A percentile compares a stretch with the other conserved stretches of the same genome.
These are phyloP conservation scores for Colletotrichum neosansevieriae DNA, from an alignment of 2,329 filamentous ascomycete species.

Conservation along the genomic window DNA sequence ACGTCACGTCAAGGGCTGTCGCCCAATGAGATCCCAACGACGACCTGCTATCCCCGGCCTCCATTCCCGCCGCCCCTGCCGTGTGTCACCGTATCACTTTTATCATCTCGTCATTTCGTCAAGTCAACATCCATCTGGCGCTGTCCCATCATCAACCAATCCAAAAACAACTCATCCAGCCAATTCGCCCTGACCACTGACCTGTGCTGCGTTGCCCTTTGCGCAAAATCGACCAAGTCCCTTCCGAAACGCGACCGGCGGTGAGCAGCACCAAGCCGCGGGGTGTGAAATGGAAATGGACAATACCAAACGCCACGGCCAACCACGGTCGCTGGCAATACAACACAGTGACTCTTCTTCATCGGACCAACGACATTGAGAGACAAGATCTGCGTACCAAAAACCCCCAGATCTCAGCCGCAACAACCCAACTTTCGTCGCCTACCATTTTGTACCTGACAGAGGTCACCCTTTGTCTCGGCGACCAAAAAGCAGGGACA, in stretches of 20 bases:
- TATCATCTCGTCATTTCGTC: not conserved
- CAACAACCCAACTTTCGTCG: not conserved
- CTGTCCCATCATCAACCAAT: not conserved
- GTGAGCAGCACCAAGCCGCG: conserved; percentile 25
- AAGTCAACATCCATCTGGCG: not conserved
- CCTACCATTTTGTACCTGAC: conserved; percentile 23
- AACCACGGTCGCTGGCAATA: not conserved
- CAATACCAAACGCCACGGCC: no score
- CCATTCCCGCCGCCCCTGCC: conserved; percentile 24
- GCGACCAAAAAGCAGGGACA: conserved; percentile 22
- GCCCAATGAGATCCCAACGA: conserved; percentile 25
- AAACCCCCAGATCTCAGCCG: conserved; percentile 16
- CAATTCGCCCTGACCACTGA: not conserved
- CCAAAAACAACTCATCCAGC: not conserved
- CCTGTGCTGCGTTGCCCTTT: not conserved
- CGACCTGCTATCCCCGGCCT: conserved; percentile 1
- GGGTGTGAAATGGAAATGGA: not conserved
- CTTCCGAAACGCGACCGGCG: conserved; percentile 21
- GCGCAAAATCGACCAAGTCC: conserved; percentile 1
- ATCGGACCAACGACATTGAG: not conserved
- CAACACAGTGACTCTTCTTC: conserved; percentile 26
- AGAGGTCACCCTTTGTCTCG: conserved; percentile 27
- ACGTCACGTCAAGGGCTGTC: conserved; percentile 25
- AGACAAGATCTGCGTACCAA: conserved; percentile 30
- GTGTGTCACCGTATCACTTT: conserved; percentile 3